Percentiles rank a stretch among this genome's conserved stretches.
These are phyloP conservation scores for Penicillium silybi DNA, from an alignment of 495 filamentous ascomycete species.

Conservation along the genomic window DNA sequence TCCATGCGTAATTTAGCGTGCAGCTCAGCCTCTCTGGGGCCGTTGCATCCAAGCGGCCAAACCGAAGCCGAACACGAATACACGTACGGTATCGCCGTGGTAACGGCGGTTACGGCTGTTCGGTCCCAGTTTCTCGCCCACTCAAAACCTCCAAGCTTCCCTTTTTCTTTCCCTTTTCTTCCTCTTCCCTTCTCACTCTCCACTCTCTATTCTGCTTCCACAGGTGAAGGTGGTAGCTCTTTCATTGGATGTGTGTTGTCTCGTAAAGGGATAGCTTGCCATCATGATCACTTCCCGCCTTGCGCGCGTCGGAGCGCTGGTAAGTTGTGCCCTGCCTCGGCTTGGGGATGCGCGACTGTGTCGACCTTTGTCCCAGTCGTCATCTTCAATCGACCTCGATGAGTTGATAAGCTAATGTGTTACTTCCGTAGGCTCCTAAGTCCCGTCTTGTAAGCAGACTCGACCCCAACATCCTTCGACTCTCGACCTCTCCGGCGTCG, in stretches of 20 bases:
- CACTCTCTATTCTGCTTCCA: constrained; percentile 33
- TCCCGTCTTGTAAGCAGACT: constrained; percentile 51
- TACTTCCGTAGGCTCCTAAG: constrained; percentile 39
- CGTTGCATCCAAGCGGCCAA: constrained; percentile 25
- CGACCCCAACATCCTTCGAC: neutral
- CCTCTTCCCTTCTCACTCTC: constrained; percentile 29
- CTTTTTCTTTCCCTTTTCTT: constrained; percentile 40
- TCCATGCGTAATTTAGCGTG: neutral
- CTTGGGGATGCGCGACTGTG: constrained; percentile 3
- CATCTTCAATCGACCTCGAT: neutral
- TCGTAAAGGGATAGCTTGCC: constrained; percentile 33
- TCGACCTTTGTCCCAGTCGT: neutral
- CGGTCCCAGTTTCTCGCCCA: constrained; percentile 41
- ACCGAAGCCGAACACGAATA: constrained; percentile 23
- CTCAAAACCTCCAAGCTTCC: constrained; percentile 42
- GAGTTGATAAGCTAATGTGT: constrained; percentile 24
- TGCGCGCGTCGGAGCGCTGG: constrained; percentile 55
- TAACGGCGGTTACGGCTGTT: constrained; percentile 45
- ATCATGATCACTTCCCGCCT: constrained; percentile 55
- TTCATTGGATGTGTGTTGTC: constrained; percentile 33
- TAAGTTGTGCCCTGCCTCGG: constrained; percentile 33
- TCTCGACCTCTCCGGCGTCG: neutral
- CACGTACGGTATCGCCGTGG: constrained; percentile 33
- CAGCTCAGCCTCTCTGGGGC: constrained; percentile 7
- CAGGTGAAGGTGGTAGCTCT: constrained; percentile 44